These are phyloP conservation scores for Scedosporium boydii DNA, from an alignment of 2,329 filamentous ascomycete species.

Conservation along the genomic window DNA sequence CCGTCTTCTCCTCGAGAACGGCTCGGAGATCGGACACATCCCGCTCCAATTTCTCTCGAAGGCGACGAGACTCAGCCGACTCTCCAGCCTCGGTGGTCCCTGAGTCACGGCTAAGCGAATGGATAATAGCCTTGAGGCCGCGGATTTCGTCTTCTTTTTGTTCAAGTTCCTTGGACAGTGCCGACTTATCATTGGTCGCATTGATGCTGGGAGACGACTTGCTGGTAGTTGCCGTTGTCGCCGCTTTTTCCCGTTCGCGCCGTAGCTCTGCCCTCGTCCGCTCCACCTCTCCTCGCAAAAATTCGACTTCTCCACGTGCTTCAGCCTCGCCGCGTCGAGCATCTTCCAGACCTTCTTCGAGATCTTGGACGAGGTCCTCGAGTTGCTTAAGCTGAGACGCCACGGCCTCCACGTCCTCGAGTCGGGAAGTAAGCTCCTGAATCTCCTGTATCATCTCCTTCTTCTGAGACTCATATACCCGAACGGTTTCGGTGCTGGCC, in stretches of 20 bases:
- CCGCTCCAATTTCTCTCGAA: slow-evolving; percentile 63
- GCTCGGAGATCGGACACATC: slow-evolving; percentile 71
- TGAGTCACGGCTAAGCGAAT: slow-evolving; percentile 77
- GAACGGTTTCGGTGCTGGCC: slow-evolving; percentile 88
- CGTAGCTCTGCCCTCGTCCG: slow-evolving; percentile 79
- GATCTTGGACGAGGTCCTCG: slow-evolving; percentile 90
- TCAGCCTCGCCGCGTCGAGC: slow-evolving; percentile 89
- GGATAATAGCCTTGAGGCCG: slow-evolving; percentile 94
- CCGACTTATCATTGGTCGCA: slow-evolving; percentile 31
- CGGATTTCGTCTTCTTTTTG: slow-evolving; percentile 96
- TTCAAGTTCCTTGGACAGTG: slow-evolving; percentile 66
- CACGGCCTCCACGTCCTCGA: slow-evolving; percentile 84
- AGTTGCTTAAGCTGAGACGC: slow-evolving; percentile 88
- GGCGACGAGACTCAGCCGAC: slow-evolving; percentile 44
- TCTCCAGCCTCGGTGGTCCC: slow-evolving; percentile 22
- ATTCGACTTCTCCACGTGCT: slow-evolving; percentile 91
- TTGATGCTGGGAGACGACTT: slow-evolving; percentile 19
- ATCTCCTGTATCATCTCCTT: slow-evolving; percentile 78
- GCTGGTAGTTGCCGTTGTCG: slow-evolving; percentile 36
- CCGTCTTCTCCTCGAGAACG: slow-evolving; percentile 61
- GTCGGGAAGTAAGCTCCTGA: slow-evolving; percentile 69
- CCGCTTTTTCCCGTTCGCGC: slow-evolving; percentile 74
- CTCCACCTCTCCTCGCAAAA: slow-evolving; percentile 88
- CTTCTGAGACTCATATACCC: slow-evolving; percentile 91
- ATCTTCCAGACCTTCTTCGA: slow-evolving; percentile 94